Evolutionary conservation across 208 protist species (phyloP), one percentile per base, ranked within the genome.

Genomic region (Zelonia costaricensis): DNA sequence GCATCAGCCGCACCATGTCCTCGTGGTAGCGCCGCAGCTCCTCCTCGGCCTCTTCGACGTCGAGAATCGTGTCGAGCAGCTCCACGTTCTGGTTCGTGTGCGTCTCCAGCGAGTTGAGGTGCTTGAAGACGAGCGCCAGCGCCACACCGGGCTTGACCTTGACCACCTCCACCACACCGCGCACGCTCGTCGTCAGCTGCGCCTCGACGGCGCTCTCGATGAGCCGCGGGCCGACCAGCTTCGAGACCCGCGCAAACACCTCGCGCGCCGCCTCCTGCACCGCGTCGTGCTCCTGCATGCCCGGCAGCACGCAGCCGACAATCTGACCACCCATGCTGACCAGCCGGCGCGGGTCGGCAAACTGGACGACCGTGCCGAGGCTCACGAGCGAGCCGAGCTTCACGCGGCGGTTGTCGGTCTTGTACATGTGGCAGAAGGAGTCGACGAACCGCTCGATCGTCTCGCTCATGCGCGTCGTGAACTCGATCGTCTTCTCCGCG

Each of bases 121-220:
- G 64, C 62, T 87, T 84, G 66, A 94, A 91, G 43, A 96, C 70
- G 60, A 96, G 73, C 20, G 76, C 68, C n/a, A 96, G 82, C 25
- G 91, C 85, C 20, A 88, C 61, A 35, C 40, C 73, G 1, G 91
- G 91, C 71, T 90, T 89, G 57, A 96, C 91, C 78, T 94, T 94
- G 30, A 96, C 91, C 55, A 96, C 87, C 75, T 96, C 91, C 67
- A 94, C 82, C 42, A 96, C 87, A 62, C 91, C 91, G 6, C 84
- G 83, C 33, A 93, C 80, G 72, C 84, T 91, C 16, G 83, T 86
- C 44, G 76, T 78, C 23, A 96, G 73, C 79, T 96, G 91, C 36
- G 80, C 83, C 68, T 92, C 84, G 23, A 93, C 86, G 4, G 84
- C 87, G 54, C 55, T 78, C 80, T 96, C 91, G 71, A 96, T 92